phyloP scores from a whole-genome alignment of 2,329 filamentous ascomycete genomes.

The Triangularia verruculosa region DNA sequence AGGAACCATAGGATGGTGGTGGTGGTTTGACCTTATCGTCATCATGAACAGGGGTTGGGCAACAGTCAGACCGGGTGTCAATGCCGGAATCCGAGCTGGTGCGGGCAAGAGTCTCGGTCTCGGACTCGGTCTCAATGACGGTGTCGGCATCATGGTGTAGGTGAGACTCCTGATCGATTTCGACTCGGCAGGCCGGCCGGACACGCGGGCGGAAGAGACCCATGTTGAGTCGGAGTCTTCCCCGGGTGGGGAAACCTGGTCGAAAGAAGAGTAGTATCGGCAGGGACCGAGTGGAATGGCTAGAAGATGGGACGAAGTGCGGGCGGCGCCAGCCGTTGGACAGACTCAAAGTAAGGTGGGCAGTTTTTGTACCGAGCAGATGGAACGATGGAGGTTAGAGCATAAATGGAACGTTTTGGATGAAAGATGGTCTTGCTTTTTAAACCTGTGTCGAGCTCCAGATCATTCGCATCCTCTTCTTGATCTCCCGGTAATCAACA shows the following conservation, averaged over 20 bases:
- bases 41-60: neutral
- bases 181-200: neutral
- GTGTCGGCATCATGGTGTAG: neutral
- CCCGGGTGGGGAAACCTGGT: neutral
- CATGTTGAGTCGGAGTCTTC: neutral
- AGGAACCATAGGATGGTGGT: neutral
- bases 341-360: neutral
- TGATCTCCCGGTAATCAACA: neutral
- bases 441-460: neutral
- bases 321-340: neutral
- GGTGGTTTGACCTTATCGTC: neutral
- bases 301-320: neutral
- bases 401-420: neutral
- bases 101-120: neutral
- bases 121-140: neutral
- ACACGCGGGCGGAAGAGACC: neutral
- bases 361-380: neutral
- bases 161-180: neutral
- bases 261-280: neutral
- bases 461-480: neutral
- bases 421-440: neutral
- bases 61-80: neutral
- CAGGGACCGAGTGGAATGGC: neutral
- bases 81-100: neutral
- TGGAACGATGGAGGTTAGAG: neutral